Base-by-base conservation (phyloP, 768 basidiomycete genomes). In the Termitomyces titanicus region DNA sequence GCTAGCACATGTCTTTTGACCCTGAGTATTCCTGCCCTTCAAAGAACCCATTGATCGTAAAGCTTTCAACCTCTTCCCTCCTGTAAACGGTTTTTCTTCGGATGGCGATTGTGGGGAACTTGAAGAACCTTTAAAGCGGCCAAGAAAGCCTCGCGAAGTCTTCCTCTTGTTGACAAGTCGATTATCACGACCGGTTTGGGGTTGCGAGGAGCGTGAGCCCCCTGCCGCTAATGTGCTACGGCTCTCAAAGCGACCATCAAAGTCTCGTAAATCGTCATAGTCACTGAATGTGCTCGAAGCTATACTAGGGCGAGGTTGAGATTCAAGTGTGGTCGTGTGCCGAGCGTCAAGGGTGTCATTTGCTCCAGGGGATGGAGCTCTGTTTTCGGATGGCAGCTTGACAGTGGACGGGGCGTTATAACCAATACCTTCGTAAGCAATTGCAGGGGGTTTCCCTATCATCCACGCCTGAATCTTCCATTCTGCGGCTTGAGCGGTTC, bases 381-480 rank as follows among this genome's bases (percentile, higher is more conserved):
- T 59, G 59, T 58, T 54, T 39, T 58, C 47, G 46, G 60, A 48
- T 2, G 59, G 51, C 10, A 61, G 50, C 53, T 69, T 72, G 0
- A 65, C 49, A 5, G 65, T 35, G 34, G 60, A 55, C 7, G 72
- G 74, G 18, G 81, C 82, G 40, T 84, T 84, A 65, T 89, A 93
- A 18, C 90, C 93, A 64, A 97, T 94, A 29, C 92, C 93, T 63
- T 91, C 82, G 63, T 86, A 93, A 1, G 88, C 79, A 39, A 93
- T 77, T 1, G 87, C 85, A 10, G 94, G 95, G 17, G 93, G 92
- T 64, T 98, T 98, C 60, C 96, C 97, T 29, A 99, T 82, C 86
- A 92, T 92, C 92, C 95, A 98, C 0, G 92, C 90, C 65, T 97
- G 94, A 43, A 98, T 77, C 69, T 89, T 93, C 94, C 94, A 98